A percentile compares a stretch with the other conserved stretches of the same genome.
Conservation (phyloP, 1,139 yeast species). For the Magnusiomyces ingens region DNA sequence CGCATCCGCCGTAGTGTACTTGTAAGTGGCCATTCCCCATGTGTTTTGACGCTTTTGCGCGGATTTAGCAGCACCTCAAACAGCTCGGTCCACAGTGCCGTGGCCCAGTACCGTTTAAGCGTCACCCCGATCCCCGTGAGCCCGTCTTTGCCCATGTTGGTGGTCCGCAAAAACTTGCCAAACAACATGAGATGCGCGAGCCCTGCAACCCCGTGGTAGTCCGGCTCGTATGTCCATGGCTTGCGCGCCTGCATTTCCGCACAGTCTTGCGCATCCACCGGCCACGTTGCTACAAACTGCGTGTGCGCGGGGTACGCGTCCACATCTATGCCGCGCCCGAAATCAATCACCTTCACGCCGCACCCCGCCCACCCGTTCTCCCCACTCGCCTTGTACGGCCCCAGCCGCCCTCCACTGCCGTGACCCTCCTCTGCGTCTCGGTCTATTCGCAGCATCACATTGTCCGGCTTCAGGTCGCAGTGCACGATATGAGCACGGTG, state of each 20-base stretch:
- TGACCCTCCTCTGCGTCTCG: slow-evolving; percentile 12
- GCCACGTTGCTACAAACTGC: slow-evolving; percentile 56
- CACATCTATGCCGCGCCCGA: slow-evolving; percentile 76
- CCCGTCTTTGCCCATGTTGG: slow-evolving; percentile 11
- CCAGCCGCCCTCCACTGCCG: slow-evolving; percentile 22
- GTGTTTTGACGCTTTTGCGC: slow-evolving; percentile 11
- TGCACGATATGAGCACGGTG: slow-evolving; percentile 67
- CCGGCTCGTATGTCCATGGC: slow-evolving; percentile 78
- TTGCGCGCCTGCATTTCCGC: slow-evolving; percentile 56
- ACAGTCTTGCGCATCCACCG: slow-evolving; percentile 67
- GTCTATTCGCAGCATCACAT: slow-evolving; percentile 67
- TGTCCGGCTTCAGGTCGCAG: slow-evolving; percentile 83
- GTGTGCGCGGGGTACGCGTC: slow-evolving; percentile 44
- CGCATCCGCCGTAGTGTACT: neutral
- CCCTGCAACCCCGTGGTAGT: slow-evolving; percentile 78
- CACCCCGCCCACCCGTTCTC: slow-evolving; percentile 43
- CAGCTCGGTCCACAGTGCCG: slow-evolving; percentile 60
- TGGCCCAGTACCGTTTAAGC: slow-evolving; percentile 74
- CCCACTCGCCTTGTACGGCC: slow-evolving; percentile 31
- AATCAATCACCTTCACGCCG: slow-evolving; percentile 70
- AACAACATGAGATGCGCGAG: slow-evolving; percentile 66
- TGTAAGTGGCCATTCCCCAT: neutral
- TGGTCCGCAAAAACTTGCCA: slow-evolving; percentile 44
- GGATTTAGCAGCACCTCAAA: slow-evolving; percentile 65
- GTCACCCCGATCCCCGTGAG: slow-evolving; percentile 37